Base-by-base conservation (phyloP, 2,329 filamentous ascomycete genomes). In the Epichloe bromicola region DNA sequence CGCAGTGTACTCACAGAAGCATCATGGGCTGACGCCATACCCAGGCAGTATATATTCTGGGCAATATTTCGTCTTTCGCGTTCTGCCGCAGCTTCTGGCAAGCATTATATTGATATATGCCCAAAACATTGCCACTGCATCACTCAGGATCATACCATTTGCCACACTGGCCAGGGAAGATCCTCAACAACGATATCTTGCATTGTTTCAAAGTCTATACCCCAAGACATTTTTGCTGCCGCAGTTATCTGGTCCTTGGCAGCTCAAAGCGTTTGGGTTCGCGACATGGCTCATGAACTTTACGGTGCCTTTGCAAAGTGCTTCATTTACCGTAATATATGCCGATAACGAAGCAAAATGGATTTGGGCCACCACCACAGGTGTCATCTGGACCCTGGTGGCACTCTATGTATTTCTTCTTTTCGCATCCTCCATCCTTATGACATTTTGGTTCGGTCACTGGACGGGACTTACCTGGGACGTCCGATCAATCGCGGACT, bases 381-480 rank as follows among this genome's bases (percentile, higher is more conserved):
- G 82, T 14, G 75, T 93, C 20, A 82, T 85, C 26, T 96, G 89
- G 88, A 78, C 82, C 0, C 71, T 89, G 26, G 78, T 93, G 33
- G 81, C 71, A 1, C 66, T 95, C 1, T 96, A 95, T 67, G 66
- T 83, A 36, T 65, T 88, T 4, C 68, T 91, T 45, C 60, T 84
- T 2, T 57, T 78, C 6, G 79, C 83, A 1, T 65, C 80, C 1
- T 56, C 54, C 33, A 52, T 63, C 15, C 63, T 90, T 10, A 69
- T 83, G 55, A 56, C 80, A n/a, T 84, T 80, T 55, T 87, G 90
- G 69, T 70, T 76, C 50, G 67, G 73, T 20, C 74, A 77, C 33
- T 75, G 74, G 58, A 94, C 88, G 0, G 89, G 89, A 0, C 71
- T 95, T 55, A 77, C 85, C 61, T 96, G 90, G 90, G 88, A 95